Evolutionary conservation across 169 alveolate species (phyloP).

Genomic region (Plasmodium ovale): DNA sequence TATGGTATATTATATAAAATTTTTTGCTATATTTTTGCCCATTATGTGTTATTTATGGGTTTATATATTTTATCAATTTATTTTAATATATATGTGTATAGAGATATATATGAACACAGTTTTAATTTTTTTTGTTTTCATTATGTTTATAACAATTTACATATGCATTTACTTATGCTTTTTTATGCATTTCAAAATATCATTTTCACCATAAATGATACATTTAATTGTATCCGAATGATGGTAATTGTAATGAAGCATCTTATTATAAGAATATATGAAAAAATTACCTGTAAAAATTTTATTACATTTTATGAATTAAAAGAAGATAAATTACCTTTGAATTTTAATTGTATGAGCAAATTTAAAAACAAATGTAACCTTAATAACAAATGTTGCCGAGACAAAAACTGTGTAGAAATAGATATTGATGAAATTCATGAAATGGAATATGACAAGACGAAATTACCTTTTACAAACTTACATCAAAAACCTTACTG

Average conservation of each 20-base stretch:
- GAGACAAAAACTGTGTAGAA: conserved; percentile 70
- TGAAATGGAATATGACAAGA: conserved; percentile 44
- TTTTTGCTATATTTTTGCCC: conserved; percentile 70
- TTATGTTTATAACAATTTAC: conserved; percentile 55
- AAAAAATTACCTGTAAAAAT: conserved; percentile 69
- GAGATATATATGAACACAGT: conserved; percentile 46
- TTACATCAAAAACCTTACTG: conserved; percentile 44
- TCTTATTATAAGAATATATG: conserved; percentile 49
- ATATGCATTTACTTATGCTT: conserved; percentile 63
- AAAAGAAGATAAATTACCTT: conserved; percentile 57
- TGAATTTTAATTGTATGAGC: conserved; percentile 44
- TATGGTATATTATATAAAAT: conserved; percentile 63
- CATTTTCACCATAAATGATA: conserved; percentile 54
- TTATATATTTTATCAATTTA: conserved; percentile 49
- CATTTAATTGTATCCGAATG: conserved; percentile 66
- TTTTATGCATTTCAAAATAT: conserved; percentile 68
- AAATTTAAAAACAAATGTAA: conserved; percentile 33
- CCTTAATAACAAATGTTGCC: conserved; percentile 43
- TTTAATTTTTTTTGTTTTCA: conserved; percentile 69
- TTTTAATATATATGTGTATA: conserved; percentile 40
- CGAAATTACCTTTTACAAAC: conserved; percentile 17
- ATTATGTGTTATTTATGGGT: conserved; percentile 70
- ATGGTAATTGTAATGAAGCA: conserved; percentile 34
- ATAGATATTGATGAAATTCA: conserved; percentile 67
- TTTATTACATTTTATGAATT: conserved; percentile 70